phyloP scores from a whole-genome alignment of 2,329 filamentous ascomycete species.

The Emydomyces testavorans region DNA sequence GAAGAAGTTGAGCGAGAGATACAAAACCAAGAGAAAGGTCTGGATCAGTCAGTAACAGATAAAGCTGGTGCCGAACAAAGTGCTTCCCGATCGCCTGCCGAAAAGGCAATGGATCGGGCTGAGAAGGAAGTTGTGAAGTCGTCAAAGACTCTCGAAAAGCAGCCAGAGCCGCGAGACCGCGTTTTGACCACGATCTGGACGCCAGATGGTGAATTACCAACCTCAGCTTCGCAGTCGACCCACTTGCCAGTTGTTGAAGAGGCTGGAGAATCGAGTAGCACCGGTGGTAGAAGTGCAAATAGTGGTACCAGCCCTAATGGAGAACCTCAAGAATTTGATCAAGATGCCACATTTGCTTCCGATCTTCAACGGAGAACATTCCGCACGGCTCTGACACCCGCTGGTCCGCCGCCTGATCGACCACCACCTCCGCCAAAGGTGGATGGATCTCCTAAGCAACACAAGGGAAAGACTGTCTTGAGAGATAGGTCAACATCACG shows the following conservation, averaged over 20 bases:
- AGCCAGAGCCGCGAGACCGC: constrained; percentile 51
- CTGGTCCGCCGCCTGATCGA: constrained; percentile 13
- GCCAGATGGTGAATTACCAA: constrained; percentile 44
- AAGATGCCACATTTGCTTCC: neutral
- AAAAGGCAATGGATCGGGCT: constrained; percentile 46
- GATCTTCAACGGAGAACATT: constrained; percentile 13
- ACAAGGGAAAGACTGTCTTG: constrained; percentile 7
- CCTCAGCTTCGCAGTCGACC: constrained; percentile 43
- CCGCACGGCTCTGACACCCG: constrained; percentile 11
- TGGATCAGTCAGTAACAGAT: constrained; percentile 15
- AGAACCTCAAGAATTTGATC: constrained; percentile 4
- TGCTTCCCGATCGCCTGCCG: constrained; percentile 34
- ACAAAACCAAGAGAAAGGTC: constrained; percentile 21
- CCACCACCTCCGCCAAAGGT: constrained; percentile 14
- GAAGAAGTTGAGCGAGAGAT: constrained; percentile 60
- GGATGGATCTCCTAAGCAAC: constrained; percentile 4
- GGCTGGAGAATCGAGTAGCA: constrained; percentile 61
- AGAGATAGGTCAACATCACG: constrained; percentile 1
- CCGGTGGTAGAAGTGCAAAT: constrained; percentile 14
- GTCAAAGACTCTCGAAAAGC: constrained; percentile 30
- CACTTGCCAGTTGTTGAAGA: constrained; percentile 77
- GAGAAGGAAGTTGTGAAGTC: constrained; percentile 44
- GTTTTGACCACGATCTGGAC: constrained; percentile 48
- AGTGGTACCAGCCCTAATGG: constrained; percentile 8
- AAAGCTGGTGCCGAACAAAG: constrained; percentile 18